phyloP scores from a whole-genome alignment of 2,329 filamentous ascomycete genomes.

The Diaporthe ilicicola region DNA sequence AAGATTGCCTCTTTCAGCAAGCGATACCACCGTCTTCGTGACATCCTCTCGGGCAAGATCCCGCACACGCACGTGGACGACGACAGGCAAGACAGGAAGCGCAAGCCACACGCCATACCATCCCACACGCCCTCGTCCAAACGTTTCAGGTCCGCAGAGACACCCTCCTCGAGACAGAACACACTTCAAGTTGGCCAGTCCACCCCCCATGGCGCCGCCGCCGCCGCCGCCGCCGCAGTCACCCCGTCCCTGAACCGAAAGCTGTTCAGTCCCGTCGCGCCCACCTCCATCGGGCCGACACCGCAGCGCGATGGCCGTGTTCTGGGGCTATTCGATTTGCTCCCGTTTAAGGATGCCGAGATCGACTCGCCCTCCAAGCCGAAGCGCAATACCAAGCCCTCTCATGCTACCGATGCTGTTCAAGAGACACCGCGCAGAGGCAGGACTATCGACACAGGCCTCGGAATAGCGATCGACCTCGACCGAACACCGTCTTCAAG shows the following conservation, averaged over 20 bases:
- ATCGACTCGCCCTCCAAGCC: conserved; percentile 56
- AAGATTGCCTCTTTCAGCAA: conserved; percentile 80
- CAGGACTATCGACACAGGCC: conserved; percentile 38
- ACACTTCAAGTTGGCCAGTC: conserved; percentile 31
- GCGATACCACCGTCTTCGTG: conserved; percentile 73
- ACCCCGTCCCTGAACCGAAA: conserved; percentile 67
- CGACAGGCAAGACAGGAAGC: conserved; percentile 49
- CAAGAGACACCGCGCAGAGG: conserved; percentile 58
- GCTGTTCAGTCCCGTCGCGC: conserved; percentile 66
- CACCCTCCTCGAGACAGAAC: conserved; percentile 49
- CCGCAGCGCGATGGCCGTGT: conserved; percentile 82
- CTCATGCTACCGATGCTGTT: conserved; percentile 42
- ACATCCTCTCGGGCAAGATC: conserved; percentile 64
- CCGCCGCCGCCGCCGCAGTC: conserved; percentile 48
- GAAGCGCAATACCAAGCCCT: conserved; percentile 45
- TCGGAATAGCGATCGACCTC: conserved; percentile 40
- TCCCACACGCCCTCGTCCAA: conserved; percentile 60
- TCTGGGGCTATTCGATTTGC: conserved; percentile 78
- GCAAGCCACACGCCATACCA: conserved; percentile 47
- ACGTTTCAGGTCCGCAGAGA: conserved; percentile 55
- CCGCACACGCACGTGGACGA: conserved; percentile 37
- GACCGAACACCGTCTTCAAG: conserved; percentile 62
- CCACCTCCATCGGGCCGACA: conserved; percentile 76
- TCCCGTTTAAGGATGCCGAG: conserved; percentile 59
- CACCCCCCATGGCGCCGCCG: conserved; percentile 36